Evolutionary conservation across 495 filamentous ascomycete genomes (phyloP).

Genomic region (Entonaema liquescens): DNA sequence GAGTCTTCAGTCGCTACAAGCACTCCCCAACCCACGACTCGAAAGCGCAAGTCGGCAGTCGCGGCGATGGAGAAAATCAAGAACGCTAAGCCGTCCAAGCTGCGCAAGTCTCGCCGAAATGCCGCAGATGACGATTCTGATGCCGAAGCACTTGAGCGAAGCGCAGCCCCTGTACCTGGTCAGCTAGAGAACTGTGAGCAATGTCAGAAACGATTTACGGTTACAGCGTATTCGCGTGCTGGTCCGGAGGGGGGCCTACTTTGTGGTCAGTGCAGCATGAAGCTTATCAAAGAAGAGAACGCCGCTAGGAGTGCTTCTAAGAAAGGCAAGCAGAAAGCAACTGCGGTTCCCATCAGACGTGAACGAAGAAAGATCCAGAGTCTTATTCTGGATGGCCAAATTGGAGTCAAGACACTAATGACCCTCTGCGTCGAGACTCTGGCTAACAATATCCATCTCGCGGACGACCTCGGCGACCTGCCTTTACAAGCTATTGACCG

Average conservation of each 20-base stretch:
- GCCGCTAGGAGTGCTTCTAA: constrained; percentile 53
- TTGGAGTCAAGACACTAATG: constrained; percentile 76
- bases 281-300: constrained; percentile 70
- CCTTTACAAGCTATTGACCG: constrained; percentile 72
- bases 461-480: constrained; percentile 85
- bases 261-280: constrained; percentile 85
- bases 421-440: constrained; percentile 87
- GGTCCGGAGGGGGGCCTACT: constrained; percentile 83
- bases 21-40: constrained; percentile 36
- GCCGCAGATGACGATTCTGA: constrained; percentile 55
- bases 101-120: constrained; percentile 55
- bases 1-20: constrained; percentile 13
- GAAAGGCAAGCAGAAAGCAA: constrained; percentile 56
- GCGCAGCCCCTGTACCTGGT: constrained; percentile 68
- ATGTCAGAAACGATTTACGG: constrained; percentile 90
- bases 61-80: constrained; percentile 79
- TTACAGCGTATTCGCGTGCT: constrained; percentile 88
- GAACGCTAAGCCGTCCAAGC: constrained; percentile 78
- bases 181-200: constrained; percentile 89
- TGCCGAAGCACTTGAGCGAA: not conserved
- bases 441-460: constrained; percentile 79
- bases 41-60: constrained; percentile 66
- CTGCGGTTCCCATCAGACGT: constrained; percentile 49
- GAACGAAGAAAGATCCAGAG: constrained; percentile 77
- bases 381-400: constrained; percentile 76